These are phyloP conservation scores for Epithele typhae DNA, from an alignment of 768 basidiomycete genomes.

Conservation along the genomic window DNA sequence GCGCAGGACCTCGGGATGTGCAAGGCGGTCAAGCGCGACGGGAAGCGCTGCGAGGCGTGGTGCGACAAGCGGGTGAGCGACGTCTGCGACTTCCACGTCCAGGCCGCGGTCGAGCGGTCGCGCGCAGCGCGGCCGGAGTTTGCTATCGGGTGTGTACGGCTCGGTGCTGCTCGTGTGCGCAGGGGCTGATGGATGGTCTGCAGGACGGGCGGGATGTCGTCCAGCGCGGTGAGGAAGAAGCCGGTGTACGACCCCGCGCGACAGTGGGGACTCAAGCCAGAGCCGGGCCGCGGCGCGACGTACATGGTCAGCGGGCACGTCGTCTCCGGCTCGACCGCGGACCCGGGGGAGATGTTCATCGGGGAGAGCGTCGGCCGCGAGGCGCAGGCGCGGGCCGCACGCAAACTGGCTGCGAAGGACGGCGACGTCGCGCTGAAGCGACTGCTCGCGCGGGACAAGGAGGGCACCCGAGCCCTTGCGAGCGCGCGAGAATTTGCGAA, in stretches of 20 bases:
- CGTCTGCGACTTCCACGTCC: constrained; percentile 90
- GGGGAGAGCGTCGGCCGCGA: constrained; percentile 75
- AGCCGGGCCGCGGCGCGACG: constrained; percentile 42
- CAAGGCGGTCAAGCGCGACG: constrained; percentile 69
- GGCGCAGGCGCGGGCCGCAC: constrained; percentile 71
- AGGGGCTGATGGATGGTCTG: not conserved
- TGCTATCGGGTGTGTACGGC: constrained; percentile 58
- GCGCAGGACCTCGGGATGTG: constrained; percentile 87
- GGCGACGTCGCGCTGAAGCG: constrained; percentile 57
- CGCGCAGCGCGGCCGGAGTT: constrained; percentile 85
- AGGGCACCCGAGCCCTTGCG: constrained; percentile 62
- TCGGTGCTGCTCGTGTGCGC: not conserved
- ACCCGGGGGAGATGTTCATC: constrained; percentile 41
- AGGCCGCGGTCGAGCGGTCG: constrained; percentile 69
- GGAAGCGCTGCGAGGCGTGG: constrained; percentile 82
- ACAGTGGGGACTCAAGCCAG: constrained; percentile 75
- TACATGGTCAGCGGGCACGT: constrained; percentile 83
- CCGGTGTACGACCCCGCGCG: constrained; percentile 59
- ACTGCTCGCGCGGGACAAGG: constrained; percentile 60
- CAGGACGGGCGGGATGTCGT: constrained; percentile 75
- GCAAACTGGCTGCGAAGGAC: constrained; percentile 52
- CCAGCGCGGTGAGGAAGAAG: constrained; percentile 40
- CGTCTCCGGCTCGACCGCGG: constrained; percentile 42
- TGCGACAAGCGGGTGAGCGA: constrained; percentile 84
- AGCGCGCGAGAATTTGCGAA: constrained; percentile 49